phyloP scores from a whole-genome alignment of 225 moss, liverwort and hornwort species.

The Straminergon stramineum region DNA sequence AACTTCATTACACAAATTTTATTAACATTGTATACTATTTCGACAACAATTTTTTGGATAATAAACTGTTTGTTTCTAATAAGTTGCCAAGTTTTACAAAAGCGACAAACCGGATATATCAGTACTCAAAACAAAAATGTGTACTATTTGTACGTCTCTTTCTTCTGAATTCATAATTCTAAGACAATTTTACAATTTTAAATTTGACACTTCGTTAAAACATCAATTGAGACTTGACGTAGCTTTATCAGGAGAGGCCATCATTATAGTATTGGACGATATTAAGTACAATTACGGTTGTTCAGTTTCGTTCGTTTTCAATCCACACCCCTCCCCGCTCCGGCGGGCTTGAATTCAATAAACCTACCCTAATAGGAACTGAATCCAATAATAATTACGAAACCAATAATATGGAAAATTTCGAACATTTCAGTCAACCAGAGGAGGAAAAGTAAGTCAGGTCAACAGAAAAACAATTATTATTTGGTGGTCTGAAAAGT shows the following conservation, averaged over 20 bases:
- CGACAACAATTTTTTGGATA: neutral
- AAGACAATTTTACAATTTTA: neutral
- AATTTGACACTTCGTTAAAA: neutral
- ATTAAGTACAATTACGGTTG: neutral
- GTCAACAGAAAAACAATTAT: neutral
- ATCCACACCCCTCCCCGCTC: neutral
- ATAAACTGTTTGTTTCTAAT: neutral
- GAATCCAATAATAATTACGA: neutral
- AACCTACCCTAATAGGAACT: neutral
- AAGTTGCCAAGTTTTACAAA: neutral
- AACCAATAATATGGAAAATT: neutral
- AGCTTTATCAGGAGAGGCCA: neutral
- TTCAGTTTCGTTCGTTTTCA: neutral
- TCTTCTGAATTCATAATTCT: too few species aligned
- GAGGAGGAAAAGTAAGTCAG: neutral
- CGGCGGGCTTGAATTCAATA: neutral
- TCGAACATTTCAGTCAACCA: neutral
- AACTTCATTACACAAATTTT: neutral
- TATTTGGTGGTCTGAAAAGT: neutral
- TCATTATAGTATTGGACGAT: neutral
- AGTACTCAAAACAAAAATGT: neutral
- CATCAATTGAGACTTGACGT: neutral
- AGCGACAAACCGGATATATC: neutral
- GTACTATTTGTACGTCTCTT: neutral
- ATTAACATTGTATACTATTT: neutral